phyloP scores from a whole-genome alignment of 148 eudicot species.

The Bassia scoparia region DNA sequence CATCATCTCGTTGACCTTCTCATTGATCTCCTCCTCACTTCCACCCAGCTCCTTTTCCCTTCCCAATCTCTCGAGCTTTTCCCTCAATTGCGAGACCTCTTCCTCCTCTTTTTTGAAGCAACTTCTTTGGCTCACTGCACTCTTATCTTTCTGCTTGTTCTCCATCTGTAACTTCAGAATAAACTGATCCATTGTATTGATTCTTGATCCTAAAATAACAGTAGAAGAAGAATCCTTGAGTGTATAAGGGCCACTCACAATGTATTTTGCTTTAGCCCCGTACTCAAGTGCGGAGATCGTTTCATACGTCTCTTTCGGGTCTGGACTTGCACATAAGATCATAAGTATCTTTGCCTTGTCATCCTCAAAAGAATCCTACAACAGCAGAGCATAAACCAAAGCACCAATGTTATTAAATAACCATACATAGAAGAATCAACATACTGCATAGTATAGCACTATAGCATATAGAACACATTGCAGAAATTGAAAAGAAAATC shows the following conservation, averaged over 20 bases:
- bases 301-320: slow-evolving; percentile 89
- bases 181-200: slow-evolving; percentile 93
- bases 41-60: slow-evolving; percentile 43
- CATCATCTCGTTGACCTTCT: slow-evolving; percentile 64
- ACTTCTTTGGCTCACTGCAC: slow-evolving; percentile 66
- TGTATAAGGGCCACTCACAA: slow-evolving; percentile 81
- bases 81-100: slow-evolving; percentile 61
- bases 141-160: slow-evolving; percentile 78
- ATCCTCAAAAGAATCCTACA: slow-evolving; percentile 94
- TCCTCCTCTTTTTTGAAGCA: slow-evolving; percentile 72
- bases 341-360: slow-evolving; percentile 89
- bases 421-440: background rate
- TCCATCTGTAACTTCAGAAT: slow-evolving; percentile 81
- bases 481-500: background rate
- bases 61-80: slow-evolving; percentile 51
- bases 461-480: background rate
- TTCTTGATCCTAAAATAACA: slow-evolving; percentile 66
- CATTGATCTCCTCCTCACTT: slow-evolving; percentile 73
- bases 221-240: slow-evolving; percentile 69
- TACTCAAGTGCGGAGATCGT: slow-evolving; percentile 87
- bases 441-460: too few relatives aligned
- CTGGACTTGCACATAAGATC: slow-evolving; percentile 94
- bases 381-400: background rate
- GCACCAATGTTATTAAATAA: background rate
- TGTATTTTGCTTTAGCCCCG: slow-evolving; percentile 97